Evolutionary conservation across 2,329 filamentous ascomycete genomes (phyloP), one percentile per base, ranked within the genome.

Genomic region (Penicillium italicum): DNA sequence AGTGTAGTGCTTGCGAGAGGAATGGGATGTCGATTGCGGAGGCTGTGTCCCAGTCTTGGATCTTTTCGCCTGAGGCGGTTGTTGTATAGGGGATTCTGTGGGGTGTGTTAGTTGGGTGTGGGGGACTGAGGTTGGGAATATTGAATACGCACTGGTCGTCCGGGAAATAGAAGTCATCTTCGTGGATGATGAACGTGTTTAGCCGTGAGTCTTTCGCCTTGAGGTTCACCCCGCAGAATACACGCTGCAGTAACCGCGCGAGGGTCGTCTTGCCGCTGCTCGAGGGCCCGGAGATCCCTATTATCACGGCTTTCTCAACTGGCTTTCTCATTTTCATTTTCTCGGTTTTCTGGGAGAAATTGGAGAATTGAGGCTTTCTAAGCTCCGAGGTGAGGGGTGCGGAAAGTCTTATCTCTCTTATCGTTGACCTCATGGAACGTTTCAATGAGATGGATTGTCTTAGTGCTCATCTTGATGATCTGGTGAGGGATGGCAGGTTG

Each of bases 211-310:
- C 16, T 2, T 36, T 37, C 2, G 37, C 11, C 7, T 60, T 53
- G 0, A 61, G 46, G 20, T 40, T 36, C 2, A 63, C 59, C 20
- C 63, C 62, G 9, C 86, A 86, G 67, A 97, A 91, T 62, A 96
- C 86, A 69, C 90, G 85, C 56, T 91, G 86, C 18, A 99, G 80
- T 12, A 97, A 81, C 2, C 93, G 85, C 20, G 91, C 89, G 14
- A 99, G 83, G 2, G 94, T 97, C 2, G 94, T 97, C 78, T 99
- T 99, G 57, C 94, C 94, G 66, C 89, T 93, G 4, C 89, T 96
- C 1, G 93, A 97, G 61, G 89, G 90, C 53, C 94, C 94, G 37
- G 90, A 95, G 56, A 97, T 85, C 57, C 86, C 91, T 52, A 97
- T 78, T 41, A 96, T 77, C 57, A 93, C 70, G 46, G 77, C 73